A percentile compares a stretch with the other conserved stretches of the same genome.
These are phyloP conservation scores for Tuber indicum DNA, from an alignment of 495 filamentous ascomycete species.

Conservation along the genomic window DNA sequence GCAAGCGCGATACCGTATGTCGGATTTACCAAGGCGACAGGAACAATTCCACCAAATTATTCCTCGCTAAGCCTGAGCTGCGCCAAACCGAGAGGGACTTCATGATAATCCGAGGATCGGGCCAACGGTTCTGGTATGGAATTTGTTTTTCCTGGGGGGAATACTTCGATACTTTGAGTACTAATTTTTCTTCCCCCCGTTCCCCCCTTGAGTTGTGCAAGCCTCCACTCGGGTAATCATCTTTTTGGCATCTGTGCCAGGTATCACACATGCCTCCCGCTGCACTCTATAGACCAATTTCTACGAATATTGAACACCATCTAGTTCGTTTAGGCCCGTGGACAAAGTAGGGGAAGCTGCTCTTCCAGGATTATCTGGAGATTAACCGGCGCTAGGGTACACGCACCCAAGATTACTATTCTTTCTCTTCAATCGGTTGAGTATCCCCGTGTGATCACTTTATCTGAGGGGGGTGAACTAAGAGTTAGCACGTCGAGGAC, in stretches of 20 bases:
- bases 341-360: no score
- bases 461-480: no score
- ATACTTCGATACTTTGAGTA: background rate
- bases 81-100: background rate
- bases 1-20: background rate
- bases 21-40: background rate
- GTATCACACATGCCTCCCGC: background rate
- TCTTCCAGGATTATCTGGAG: no score
- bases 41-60: background rate
- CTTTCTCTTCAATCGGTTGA: no score
- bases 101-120: background rate
- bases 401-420: no score
- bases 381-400: no score
- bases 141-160: background rate
- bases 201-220: background rate
- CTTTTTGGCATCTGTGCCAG: background rate
- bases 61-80: background rate
- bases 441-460: no score
- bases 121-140: background rate
- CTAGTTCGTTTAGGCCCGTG: background rate
- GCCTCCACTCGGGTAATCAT: background rate
- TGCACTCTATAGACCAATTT: background rate
- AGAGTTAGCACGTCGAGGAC: no score
- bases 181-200: background rate
- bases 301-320: no score